Base-by-base conservation (phyloP, 352 stramenopile species). In the Aphanomyces stellatus region DNA sequence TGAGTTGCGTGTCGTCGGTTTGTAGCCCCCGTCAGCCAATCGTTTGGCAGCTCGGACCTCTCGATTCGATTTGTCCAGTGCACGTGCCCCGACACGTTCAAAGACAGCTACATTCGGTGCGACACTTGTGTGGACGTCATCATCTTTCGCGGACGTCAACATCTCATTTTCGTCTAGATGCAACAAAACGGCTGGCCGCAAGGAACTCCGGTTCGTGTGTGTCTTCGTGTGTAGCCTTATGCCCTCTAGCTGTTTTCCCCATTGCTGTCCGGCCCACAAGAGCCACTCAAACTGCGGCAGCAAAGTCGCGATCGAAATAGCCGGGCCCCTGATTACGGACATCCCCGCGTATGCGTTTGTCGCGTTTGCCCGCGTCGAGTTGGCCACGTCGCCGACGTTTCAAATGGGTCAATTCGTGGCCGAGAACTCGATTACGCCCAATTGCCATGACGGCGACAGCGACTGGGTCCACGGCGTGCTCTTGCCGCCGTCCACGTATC, bases 91-190 rank as follows among this genome's bases (percentile, higher is more conserved):
- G n/a, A n/a, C n/a, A n/a, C n/a, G n/a, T n/a, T n/a, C n/a, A n/a
- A n/a, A n/a, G n/a, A n/a, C n/a, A n/a, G n/a, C n/a, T n/a, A 63
- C 55, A 63, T 48, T 63, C 55, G 33, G 30, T 48, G 13, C 24
- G 55, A 8, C 8, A 8, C 8, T 28, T 17, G 8, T 19, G 19
- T 17, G 19, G 24, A 34, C 24, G 19, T 56, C 48, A 8, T 19
- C 3, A 57, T 37, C 15, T 57, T 5, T 37, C 5, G 11, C 19
- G 19, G 8, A 27, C 19, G 2, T 22, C 35, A n/a, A 37, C 13
- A 57, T 37, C 24, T 27, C 6, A n/a, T 3, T 57, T 3, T 56
- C 17, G 17, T 43, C 8, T 49, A 63, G 55, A 2, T 49, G 55
- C 27, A 63, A 63, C 55, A 63, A 63, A n/a, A 49, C 55, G n/a